Conservation (phyloP, 2,329 filamentous ascomycete species). For the Thermothelomyces thermophilus region DNA sequence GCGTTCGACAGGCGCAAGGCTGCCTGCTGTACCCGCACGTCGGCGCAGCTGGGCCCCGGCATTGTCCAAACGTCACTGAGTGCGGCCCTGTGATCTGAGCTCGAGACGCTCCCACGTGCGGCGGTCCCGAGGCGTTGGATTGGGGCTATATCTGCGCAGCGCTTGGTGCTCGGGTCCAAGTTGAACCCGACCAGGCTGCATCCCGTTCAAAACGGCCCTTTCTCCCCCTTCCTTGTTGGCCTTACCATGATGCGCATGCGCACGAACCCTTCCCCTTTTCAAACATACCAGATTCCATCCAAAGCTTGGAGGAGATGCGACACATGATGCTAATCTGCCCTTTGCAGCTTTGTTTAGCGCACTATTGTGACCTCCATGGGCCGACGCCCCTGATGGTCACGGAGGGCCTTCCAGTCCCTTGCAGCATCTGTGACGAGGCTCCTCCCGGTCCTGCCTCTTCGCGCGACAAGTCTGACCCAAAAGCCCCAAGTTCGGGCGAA, state of each 20-base stretch:
- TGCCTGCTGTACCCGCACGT: conserved; percentile 10
- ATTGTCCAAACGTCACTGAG: conserved; percentile 4
- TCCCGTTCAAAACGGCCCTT: no score
- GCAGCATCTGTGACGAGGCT: conserved; percentile 49
- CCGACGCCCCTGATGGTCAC: conserved; percentile 65
- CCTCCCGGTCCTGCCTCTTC: conserved; percentile 25
- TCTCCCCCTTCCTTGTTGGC: conserved; percentile 2
- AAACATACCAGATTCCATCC: no score
- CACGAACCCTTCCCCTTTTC: no score
- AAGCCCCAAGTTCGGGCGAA: conserved; percentile 31
- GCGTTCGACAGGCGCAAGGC: neutral
- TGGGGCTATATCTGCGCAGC: neutral
- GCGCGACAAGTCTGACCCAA: conserved; percentile 35
- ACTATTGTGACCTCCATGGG: conserved; percentile 65
- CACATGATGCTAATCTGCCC: conserved; percentile 35
- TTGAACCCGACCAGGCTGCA: no score
- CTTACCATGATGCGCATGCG: neutral
- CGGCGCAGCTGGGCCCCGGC: conserved; percentile 7
- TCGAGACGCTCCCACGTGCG: conserved; percentile 17
- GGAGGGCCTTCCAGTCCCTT: conserved; percentile 56
- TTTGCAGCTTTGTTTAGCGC: conserved; percentile 60
- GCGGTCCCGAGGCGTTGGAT: conserved; percentile 16
- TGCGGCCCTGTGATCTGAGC: conserved; percentile 10
- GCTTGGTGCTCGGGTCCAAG: no score
- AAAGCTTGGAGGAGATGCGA: neutral